Evolutionary conservation across 352 stramenopile genomes (phyloP).

Genomic region (Phytophthora colocasiae): DNA sequence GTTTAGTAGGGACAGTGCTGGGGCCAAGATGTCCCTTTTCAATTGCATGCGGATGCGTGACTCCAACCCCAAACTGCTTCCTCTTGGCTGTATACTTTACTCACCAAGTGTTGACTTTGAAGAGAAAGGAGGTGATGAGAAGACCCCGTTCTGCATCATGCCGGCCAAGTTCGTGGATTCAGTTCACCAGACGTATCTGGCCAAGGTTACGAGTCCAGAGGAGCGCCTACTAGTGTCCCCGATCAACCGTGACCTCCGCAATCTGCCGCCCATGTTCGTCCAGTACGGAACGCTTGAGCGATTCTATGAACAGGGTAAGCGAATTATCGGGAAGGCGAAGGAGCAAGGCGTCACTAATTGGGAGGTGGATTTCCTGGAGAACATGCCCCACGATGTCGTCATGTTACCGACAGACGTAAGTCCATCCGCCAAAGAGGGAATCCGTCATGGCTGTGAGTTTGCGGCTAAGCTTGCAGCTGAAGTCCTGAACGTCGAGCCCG

Average conservation of each 20-base stretch:
- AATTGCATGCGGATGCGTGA: constrained; percentile 31
- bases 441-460: constrained; percentile 30
- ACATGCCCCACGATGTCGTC: constrained; percentile 34
- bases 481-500: constrained; percentile 11
- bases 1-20: constrained; percentile 30
- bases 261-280: constrained; percentile 31
- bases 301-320: constrained; percentile 32
- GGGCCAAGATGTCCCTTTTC: constrained; percentile 31
- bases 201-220: constrained; percentile 24
- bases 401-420: constrained; percentile 33
- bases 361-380: constrained; percentile 31
- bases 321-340: constrained; percentile 27
- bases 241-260: constrained; percentile 24
- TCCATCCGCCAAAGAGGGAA: constrained; percentile 26
- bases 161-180: constrained; percentile 27
- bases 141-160: constrained; percentile 34
- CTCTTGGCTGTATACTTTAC: constrained; percentile 29
- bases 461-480: constrained; percentile 23
- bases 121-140: constrained; percentile 32
- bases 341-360: constrained; percentile 29
- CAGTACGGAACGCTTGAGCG: constrained; percentile 36
- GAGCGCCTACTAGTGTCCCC: constrained; percentile 25
- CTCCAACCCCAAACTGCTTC: constrained; percentile 12
- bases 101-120: constrained; percentile 32
- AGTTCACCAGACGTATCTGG: constrained; percentile 31